Base-by-base conservation (phyloP, 2,329 filamentous ascomycete genomes). In the Fonsecaea erecta region DNA sequence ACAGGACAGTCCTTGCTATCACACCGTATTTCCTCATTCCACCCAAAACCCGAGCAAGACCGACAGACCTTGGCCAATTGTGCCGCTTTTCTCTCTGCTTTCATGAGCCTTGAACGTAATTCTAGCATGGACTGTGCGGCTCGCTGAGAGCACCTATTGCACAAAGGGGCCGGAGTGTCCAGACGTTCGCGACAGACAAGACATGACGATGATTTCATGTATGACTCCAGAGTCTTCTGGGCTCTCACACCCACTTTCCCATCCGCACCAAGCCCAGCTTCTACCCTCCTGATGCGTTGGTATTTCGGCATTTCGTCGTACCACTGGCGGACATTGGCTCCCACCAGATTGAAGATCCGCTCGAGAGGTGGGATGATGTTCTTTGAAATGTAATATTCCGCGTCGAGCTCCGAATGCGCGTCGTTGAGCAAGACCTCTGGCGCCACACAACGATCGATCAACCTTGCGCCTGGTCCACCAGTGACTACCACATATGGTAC, bases 291-390 rank as follows among this genome's bases (percentile, higher is more conserved):
- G 52, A 94, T 86, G 8, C 90, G 88, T 74, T 93, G 90, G 21
- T 95, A 83, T 76, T 96, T 97, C 52, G 94, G 94, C 92, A 98
- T 96, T 77, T 97, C 93, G 68, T 97, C 92, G 74, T 93, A 98
- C 95, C 95, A 99, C 65, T 87, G 85, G 18, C 91, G 82, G 0
- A 98, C 91, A 75, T 95, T 96, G 34, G 93, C 95, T 6, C 95
- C 95, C 1, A 98, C 91, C 2, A 99, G 88, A 73, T 95, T 97
- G 81, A 99, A 97, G 70, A 99, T 97, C 30, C 95, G 89, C 77
- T 98, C 94, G 0, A 99, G 84, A 0, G 95, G 95, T 5, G 95
- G 95, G 56, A 99, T 96, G 8, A 99, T 75, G 75, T 97, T 98
- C 80, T 97, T 98, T 18, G 86, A 87, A 73, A 99, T 98, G 80